Evolutionary conservation across 1,139 yeast genomes (phyloP), one percentile per base, ranked within the genome.

Genomic region (Schwanniomyces etchellsii): DNA sequence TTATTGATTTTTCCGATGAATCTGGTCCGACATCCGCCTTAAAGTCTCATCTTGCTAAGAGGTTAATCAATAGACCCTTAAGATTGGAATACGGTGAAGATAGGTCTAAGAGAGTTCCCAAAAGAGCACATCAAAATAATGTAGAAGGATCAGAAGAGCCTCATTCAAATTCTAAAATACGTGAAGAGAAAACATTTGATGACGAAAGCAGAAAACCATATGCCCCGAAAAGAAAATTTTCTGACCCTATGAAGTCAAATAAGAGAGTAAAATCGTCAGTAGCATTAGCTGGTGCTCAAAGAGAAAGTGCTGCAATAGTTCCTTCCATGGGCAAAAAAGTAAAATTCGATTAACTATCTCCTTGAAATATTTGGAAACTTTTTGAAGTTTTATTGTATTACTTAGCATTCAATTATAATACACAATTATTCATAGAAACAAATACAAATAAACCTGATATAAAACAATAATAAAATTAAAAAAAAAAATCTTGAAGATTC

Each of bases 11-110:
- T 60, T 73, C 67, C 43, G 81, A 80, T 42, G 83, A 81, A 40
- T 74, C 73, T 18, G 89, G 93, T 3, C 89, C 96, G 26, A 83
- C 94, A 0, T 67, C 69, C 27, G 97, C 96, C 0, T 64, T 91
- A 39, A 79, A 74, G 42, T 91, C 88, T 39, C 82, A 78, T 50
- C 48, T 70, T 14, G 77, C 88, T 38, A 74, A 74, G 47, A 75
- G 66, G 40, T 64, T 86, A 36, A 76, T 83, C 36, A 83, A 82
- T 38, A 70, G 96, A 50, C 77, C 78, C 4, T 60, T 91, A 44
- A 73, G 96, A 60, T 68, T 91, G 72, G 97, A 91, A 56, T 91
- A 65, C 46, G 98, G 98, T 42, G 96, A 91, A 58, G 97, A 91
- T 54, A 72, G 98, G 60, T 81, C 95, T 25, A 81, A 84, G 57